Base-by-base conservation (phyloP, 202 grass and related monocot species). In the Carex arenaria region DNA sequence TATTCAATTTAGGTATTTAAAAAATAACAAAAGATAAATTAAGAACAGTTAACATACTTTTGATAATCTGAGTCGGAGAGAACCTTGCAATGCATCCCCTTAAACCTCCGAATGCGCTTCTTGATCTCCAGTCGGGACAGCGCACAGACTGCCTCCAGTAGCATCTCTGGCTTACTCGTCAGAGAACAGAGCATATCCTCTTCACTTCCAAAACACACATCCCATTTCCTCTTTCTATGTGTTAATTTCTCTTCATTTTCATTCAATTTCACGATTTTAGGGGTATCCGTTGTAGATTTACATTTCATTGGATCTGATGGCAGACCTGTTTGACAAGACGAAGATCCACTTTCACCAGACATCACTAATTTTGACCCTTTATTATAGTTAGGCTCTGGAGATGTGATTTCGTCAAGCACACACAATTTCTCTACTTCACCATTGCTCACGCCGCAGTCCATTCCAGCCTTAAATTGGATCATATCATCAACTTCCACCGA, bases 141-240 rank as follows among this genome's bases (percentile, higher is more conserved):
- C 8, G 61, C 80, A 69, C 80, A 82, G 13, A 38, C 36, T 5
- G 80, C 80, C 64, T 82, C 80, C 22, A 82, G 80, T 34, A 82
- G 42, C 62, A 66, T 82, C 40, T 20, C 80, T 0, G 78, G 53
- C 0, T 49, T 36, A 78, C 59, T 23, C 3, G 36, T 63, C 34
- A 80, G 20, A 23, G 78, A 6, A 17, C 78, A 64, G 1, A 80
- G 36, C 78, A 80, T 80, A 3, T 80, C 78, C 61, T 61, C 61
- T 64, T 61, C 78, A 13, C n/a, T 80, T 47, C 60, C 22, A 18
- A 36, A 80, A 36, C 23, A 11, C 5, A 4, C 1, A 9, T n/a
- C 59, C 8, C 12, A 11, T 80, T 61, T 64, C 59, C 78, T 80
- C 59, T 64, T 64, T 81, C 54, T 64, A 14, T 23, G 56, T 1